phyloP scores from a whole-genome alignment of 1,284 basidiomycete genomes.

The Psilocybe mexicana region DNA sequence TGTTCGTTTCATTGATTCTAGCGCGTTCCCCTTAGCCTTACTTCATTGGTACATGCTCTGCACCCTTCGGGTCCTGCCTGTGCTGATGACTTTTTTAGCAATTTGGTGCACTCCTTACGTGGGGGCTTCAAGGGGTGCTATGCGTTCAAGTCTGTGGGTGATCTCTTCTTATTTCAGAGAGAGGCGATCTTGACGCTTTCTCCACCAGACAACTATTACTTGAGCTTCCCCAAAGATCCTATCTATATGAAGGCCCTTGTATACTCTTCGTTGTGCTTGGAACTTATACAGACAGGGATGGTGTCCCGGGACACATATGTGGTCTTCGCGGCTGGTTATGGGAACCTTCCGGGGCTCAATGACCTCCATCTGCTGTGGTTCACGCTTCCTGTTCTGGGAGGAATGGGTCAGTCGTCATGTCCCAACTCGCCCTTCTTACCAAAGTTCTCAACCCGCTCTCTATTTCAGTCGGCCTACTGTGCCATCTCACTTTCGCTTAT shows the following conservation, averaged over 20 bases:
- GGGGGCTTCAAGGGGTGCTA: slow-evolving; percentile 24
- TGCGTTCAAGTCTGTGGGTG: slow-evolving; percentile 25
- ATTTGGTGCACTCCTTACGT: slow-evolving; percentile 21
- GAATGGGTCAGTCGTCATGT: slow-evolving; percentile 16
- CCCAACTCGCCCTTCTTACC: background rate
- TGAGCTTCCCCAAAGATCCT: slow-evolving; percentile 26
- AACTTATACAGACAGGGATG: slow-evolving; percentile 23
- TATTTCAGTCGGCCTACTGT: slow-evolving; percentile 22
- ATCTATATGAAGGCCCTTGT: slow-evolving; percentile 24
- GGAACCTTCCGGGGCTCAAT: slow-evolving; percentile 19
- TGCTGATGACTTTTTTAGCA: slow-evolving; percentile 9
- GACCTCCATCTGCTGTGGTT: slow-evolving; percentile 25
- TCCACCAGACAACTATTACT: slow-evolving; percentile 24
- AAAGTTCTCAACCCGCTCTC: background rate
- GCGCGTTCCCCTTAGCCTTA: slow-evolving; percentile 3
- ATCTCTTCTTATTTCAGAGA: background rate
- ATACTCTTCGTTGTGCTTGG: slow-evolving; percentile 20
- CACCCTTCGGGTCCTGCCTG: background rate
- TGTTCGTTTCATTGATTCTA: background rate
- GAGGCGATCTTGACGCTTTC: background rate
- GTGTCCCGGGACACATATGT: slow-evolving; percentile 21
- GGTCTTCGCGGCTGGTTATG: slow-evolving; percentile 21
- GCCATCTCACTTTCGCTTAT: slow-evolving; percentile 29
- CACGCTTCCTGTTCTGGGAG: slow-evolving; percentile 27
- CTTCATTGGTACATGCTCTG: slow-evolving; percentile 13